Percentiles rank a stretch among this genome's conserved stretches.
Conservation (phyloP, 805 yeast genomes). For the Kodamaea kaohsiungensis region DNA sequence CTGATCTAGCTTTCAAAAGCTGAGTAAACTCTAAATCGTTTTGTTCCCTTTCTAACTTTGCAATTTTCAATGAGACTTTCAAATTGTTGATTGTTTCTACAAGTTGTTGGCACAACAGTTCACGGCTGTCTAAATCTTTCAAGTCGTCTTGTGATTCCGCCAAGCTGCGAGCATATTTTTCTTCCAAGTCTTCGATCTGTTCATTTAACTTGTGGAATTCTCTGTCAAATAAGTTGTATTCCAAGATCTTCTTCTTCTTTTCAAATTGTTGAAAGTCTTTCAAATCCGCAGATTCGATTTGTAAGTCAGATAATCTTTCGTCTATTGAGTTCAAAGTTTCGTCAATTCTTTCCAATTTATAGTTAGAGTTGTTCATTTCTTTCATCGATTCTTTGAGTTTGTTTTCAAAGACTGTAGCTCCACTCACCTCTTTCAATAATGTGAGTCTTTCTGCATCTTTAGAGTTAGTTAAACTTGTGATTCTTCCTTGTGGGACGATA, state of each 20-base stretch:
- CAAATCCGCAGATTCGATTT: constrained; percentile 75
- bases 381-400: constrained; percentile 76
- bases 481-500: constrained; percentile 95
- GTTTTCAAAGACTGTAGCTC: constrained; percentile 86
- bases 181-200: constrained; percentile 61
- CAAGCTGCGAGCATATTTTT: constrained; percentile 51
- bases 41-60: constrained; percentile 58
- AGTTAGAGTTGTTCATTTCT: constrained; percentile 74
- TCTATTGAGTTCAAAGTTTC: constrained; percentile 71
- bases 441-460: constrained; percentile 79
- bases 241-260: constrained; percentile 65
- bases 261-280: constrained; percentile 68
- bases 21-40: constrained; percentile 52
- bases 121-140: constrained; percentile 61
- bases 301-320: constrained; percentile 73
- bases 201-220: constrained; percentile 66
- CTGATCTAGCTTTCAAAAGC: constrained; percentile 48
- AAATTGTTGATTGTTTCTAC: constrained; percentile 47
- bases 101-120: constrained; percentile 47
- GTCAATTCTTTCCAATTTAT: constrained; percentile 69
- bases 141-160: constrained; percentile 56
- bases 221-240: constrained; percentile 73
- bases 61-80: constrained; percentile 50
- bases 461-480: constrained; percentile 85
- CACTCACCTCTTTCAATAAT: constrained; percentile 88